These are phyloP conservation scores for Ilyonectria mors-panacis DNA, from an alignment of 2,329 filamentous ascomycete species.

Conservation along the genomic window DNA sequence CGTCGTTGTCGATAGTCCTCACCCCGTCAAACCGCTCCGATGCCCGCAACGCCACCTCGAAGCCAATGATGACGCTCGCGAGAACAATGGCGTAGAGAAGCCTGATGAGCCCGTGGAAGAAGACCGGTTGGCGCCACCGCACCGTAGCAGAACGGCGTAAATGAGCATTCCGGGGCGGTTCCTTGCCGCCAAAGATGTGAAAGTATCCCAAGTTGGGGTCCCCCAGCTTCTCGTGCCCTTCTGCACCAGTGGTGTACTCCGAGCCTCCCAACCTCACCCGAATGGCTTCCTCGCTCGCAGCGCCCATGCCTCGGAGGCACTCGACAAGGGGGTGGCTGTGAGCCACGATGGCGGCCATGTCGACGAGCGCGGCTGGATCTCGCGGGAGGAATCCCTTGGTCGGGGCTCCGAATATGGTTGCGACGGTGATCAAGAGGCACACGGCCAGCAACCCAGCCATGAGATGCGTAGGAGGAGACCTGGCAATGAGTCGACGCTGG, in stretches of 20 bases:
- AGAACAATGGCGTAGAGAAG: conserved; percentile 47
- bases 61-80: conserved; percentile 50
- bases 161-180: conserved; percentile 32
- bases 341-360: conserved; percentile 53
- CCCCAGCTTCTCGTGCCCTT: conserved; percentile 52
- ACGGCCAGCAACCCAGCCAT: conserved; percentile 49
- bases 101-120: conserved; percentile 50
- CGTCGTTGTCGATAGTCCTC: conserved; percentile 46
- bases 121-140: conserved; percentile 50
- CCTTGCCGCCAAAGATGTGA: conserved; percentile 47
- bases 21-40: conserved; percentile 52
- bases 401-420: conserved; percentile 44
- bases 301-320: conserved; percentile 53
- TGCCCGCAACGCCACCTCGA: conserved; percentile 53
- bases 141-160: conserved; percentile 41
- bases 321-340: conserved; percentile 55
- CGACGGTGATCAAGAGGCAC: conserved; percentile 43
- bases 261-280: conserved; percentile 46
- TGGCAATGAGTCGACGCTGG: conserved; percentile 51
- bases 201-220: conserved; percentile 43
- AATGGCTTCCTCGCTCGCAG: conserved; percentile 48
- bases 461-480: conserved; percentile 50
- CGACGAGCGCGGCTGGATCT: conserved; percentile 53
- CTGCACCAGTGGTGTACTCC: conserved; percentile 53
- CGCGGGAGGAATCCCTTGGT: conserved; percentile 54